Evolutionary conservation across 2,329 filamentous ascomycete genomes (phyloP), one percentile per base, ranked within the genome.

Genomic region (Lomentospora prolificans): DNA sequence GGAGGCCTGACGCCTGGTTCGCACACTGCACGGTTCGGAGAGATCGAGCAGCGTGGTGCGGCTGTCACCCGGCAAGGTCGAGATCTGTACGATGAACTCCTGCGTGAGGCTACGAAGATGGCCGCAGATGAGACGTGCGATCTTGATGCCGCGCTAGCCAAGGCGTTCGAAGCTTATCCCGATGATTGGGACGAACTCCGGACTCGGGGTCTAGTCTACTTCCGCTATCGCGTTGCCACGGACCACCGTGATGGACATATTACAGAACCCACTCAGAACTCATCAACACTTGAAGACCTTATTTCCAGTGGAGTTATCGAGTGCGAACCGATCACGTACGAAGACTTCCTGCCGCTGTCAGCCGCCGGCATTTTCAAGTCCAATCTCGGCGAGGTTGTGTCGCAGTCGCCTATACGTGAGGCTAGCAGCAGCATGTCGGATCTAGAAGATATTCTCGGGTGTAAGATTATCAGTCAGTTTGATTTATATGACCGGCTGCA

Each of bases 281-380:
- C 24, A 7, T 19, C 33, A 22, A 48, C 10, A 2, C 19, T 73
- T 1, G 62, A 69, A 1, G 50, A 62, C 1, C 64, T 76, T 1
- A 53, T 77, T 1, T 55, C 61, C 1, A 53, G 64, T 0, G 67
- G 68, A 0, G 24, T 67, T 3, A 36, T 79, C 0, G 60, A 66
- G 41, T 67, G 66, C 4, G 61, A 68, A 3, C 74, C 77, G 1
- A 70, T 80, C 17, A 77, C 72, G 0, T 80, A 80, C 57, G 77
- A 80, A 57, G 77, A 80, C 55, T 80, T 80, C 50, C 64, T 80
- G 3, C 77, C 77, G 0, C 63, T 80, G 2, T 78, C 75, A 1
- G 77, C 77, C 0, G 77, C 75, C 0, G 76, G 76, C 0, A 80
- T 80, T 39, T 77, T 77, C 58, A 70, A 69, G 39, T 76, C 73